Evolutionary conservation across 2,329 filamentous ascomycete genomes (phyloP).

Genomic region (Stagonosporopsis tanaceti): DNA sequence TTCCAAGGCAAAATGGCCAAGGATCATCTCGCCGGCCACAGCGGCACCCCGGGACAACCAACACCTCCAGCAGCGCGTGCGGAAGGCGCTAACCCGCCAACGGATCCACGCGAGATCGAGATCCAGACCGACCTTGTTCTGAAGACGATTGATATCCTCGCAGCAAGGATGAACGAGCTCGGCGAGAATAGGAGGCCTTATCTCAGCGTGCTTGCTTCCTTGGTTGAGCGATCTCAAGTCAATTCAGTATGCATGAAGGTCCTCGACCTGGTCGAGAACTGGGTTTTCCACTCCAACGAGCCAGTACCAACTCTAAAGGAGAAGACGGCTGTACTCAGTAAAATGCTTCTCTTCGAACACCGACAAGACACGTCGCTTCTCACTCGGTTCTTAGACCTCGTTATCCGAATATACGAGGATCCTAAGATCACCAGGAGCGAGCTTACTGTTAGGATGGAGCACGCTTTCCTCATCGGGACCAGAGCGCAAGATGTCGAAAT

Average conservation of each 20-base stretch:
- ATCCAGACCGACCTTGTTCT: conserved; percentile 91
- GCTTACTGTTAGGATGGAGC: conserved; percentile 95
- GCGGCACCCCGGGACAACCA: conserved; percentile 53
- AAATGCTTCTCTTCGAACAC: conserved; percentile 96
- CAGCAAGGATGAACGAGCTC: conserved; percentile 88
- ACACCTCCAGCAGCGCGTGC: conserved; percentile 55
- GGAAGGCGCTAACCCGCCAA: conserved; percentile 65
- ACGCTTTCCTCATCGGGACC: conserved; percentile 96
- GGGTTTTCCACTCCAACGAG: conserved; percentile 95
- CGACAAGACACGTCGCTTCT: conserved; percentile 83
- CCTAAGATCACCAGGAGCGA: conserved; percentile 94
- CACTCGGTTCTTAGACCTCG: conserved; percentile 91
- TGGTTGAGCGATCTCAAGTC: conserved; percentile 94
- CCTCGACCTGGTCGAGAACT: conserved; percentile 88
- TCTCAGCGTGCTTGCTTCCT: conserved; percentile 89
- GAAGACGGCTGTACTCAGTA: conserved; percentile 98
- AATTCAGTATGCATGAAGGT: conserved; percentile 90
- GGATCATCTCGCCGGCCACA: conserved; percentile 79
- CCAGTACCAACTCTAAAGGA: conserved; percentile 98
- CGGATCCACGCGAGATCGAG: conserved; percentile 80
- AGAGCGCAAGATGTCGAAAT: conserved; percentile 93
- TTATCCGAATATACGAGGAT: conserved; percentile 98
- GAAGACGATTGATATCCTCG: conserved; percentile 93
- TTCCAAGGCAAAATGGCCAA: conserved; percentile 90
- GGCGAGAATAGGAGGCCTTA: conserved; percentile 92